Evolutionary conservation across 805 yeast species (phyloP).

Genomic region (Saturnispora dispora): DNA sequence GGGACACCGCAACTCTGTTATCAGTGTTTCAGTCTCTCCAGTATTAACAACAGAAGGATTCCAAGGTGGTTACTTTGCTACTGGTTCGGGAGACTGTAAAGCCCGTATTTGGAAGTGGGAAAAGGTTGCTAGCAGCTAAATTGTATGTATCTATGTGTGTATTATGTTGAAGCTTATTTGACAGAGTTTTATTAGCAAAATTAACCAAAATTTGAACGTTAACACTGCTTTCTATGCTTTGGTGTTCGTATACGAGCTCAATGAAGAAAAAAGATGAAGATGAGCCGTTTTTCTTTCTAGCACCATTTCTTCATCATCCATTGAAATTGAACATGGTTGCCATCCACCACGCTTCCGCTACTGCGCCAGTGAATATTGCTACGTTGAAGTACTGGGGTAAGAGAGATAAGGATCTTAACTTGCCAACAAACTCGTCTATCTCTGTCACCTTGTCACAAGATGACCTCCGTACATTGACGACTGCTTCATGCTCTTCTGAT

Average conservation of each 20-base stretch:
- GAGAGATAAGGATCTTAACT: slow-evolving; percentile 76
- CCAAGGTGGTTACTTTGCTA: slow-evolving; percentile 80
- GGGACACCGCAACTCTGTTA: slow-evolving; percentile 94
- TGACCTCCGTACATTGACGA: slow-evolving; percentile 85
- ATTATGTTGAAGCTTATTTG: background rate
- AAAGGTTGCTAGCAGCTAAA: slow-evolving; percentile 19
- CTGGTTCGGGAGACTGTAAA: slow-evolving; percentile 95
- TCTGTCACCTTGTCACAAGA: slow-evolving; percentile 89
- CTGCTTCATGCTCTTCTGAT: slow-evolving; percentile 59
- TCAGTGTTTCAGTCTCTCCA: slow-evolving; percentile 86
- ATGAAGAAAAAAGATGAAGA: background rate
- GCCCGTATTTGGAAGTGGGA: slow-evolving; percentile 95
- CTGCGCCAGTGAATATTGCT: slow-evolving; percentile 98
- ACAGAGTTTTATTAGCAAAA: background rate
- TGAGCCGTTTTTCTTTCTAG: background rate
- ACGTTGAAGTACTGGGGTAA: slow-evolving; percentile 99
- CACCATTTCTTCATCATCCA: background rate
- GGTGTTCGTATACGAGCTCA: background rate
- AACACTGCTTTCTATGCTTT: background rate
- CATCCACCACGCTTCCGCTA: slow-evolving; percentile 64
- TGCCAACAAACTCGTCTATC: slow-evolving; percentile 94
- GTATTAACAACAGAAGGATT: slow-evolving; percentile 48
- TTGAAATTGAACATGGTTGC: slow-evolving; percentile 15
- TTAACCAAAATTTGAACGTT: background rate
- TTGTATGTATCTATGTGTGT: slow-evolving; percentile 2